Percentiles rank a stretch among this genome's conserved stretches.
These are phyloP conservation scores for Plectranthus barbatus DNA, from an alignment of 257 asterid genomes.

Conservation along the genomic window DNA sequence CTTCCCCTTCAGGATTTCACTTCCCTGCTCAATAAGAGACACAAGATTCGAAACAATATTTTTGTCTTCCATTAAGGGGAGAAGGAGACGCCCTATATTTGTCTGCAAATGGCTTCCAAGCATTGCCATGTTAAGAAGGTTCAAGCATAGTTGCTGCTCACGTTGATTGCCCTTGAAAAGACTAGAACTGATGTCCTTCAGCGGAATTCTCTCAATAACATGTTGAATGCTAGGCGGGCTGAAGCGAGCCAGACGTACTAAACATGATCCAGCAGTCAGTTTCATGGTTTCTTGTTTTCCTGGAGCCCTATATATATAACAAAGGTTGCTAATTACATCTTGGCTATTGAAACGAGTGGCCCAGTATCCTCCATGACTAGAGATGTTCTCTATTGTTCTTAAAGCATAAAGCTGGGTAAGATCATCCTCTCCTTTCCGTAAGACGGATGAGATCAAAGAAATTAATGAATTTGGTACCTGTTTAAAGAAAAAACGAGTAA, in stretches of 20 bases:
- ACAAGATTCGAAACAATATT: slow-evolving; percentile 59
- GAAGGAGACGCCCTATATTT: slow-evolving; percentile 65
- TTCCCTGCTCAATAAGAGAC: slow-evolving; percentile 82
- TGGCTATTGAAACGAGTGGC: slow-evolving; percentile 90
- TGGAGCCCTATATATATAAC: slow-evolving; percentile 81
- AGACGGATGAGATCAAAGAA: slow-evolving; percentile 73
- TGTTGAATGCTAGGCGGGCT: slow-evolving; percentile 68
- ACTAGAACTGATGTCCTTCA: slow-evolving; percentile 66
- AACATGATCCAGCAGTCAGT: slow-evolving; percentile 94
- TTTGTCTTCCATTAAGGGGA: slow-evolving; percentile 79
- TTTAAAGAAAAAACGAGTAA: slow-evolving; percentile 4
- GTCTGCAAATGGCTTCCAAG: slow-evolving; percentile 52
- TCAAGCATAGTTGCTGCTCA: slow-evolving; percentile 92
- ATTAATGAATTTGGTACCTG: slow-evolving; percentile 82
- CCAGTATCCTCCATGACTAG: slow-evolving; percentile 99
- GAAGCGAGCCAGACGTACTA: slow-evolving; percentile 82
- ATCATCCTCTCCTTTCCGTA: slow-evolving; percentile 97
- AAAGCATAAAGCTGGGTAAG: slow-evolving; percentile 88
- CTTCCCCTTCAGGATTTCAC: slow-evolving; percentile 81
- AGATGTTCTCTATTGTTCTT: slow-evolving; percentile 89
- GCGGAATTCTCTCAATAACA: slow-evolving; percentile 67
- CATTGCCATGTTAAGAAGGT: slow-evolving; percentile 70
- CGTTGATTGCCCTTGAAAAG: slow-evolving; percentile 87
- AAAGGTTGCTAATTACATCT: slow-evolving; percentile 81
- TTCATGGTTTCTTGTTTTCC: slow-evolving; percentile 89